A percentile compares a stretch with the other conserved stretches of the same genome.
Evolutionary conservation across 2,329 filamentous ascomycete species (phyloP).

Genomic region (Septoria petroselini): DNA sequence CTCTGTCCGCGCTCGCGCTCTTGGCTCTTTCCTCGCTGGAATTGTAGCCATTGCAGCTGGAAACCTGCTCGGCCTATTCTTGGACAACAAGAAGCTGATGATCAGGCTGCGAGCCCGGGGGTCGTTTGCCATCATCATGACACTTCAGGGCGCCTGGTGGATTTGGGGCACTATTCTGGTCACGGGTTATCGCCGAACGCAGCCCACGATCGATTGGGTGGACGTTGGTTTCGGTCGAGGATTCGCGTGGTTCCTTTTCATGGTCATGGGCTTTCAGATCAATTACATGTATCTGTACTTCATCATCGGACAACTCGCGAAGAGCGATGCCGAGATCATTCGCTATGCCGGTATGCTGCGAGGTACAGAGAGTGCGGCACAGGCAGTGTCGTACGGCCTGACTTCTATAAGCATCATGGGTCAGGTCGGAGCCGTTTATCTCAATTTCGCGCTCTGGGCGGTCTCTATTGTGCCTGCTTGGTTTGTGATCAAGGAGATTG

Average conservation of each 20-base stretch:
- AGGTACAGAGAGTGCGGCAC: slow-evolving; percentile 69
- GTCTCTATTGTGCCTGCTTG: slow-evolving; percentile 63
- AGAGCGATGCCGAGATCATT: slow-evolving; percentile 61
- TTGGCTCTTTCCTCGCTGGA: slow-evolving; percentile 68
- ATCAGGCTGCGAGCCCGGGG: slow-evolving; percentile 55
- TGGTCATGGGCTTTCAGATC: slow-evolving; percentile 65
- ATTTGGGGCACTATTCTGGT: slow-evolving; percentile 66
- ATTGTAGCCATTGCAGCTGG: slow-evolving; percentile 64
- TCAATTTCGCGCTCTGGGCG: slow-evolving; percentile 69
- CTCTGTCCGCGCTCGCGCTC: slow-evolving; percentile 63
- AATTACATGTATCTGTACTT: slow-evolving; percentile 76
- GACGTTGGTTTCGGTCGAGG: slow-evolving; percentile 61
- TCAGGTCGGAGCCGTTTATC: slow-evolving; percentile 63
- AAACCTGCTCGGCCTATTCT: slow-evolving; percentile 63
- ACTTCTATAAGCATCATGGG: slow-evolving; percentile 61
- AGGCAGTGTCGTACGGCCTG: slow-evolving; percentile 69
- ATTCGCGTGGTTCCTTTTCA: slow-evolving; percentile 66
- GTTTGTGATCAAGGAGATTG: slow-evolving; percentile 61
- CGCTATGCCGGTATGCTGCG: slow-evolving; percentile 65
- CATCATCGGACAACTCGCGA: slow-evolving; percentile 63
- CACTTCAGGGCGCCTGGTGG: slow-evolving; percentile 68
- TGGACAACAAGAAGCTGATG: slow-evolving; percentile 57
- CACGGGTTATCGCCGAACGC: slow-evolving; percentile 56
- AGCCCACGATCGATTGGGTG: slow-evolving; percentile 65
- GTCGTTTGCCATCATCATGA: slow-evolving; percentile 54